phyloP scores from a whole-genome alignment of 345 rosid genomes.

The Populus ilicifolia region DNA sequence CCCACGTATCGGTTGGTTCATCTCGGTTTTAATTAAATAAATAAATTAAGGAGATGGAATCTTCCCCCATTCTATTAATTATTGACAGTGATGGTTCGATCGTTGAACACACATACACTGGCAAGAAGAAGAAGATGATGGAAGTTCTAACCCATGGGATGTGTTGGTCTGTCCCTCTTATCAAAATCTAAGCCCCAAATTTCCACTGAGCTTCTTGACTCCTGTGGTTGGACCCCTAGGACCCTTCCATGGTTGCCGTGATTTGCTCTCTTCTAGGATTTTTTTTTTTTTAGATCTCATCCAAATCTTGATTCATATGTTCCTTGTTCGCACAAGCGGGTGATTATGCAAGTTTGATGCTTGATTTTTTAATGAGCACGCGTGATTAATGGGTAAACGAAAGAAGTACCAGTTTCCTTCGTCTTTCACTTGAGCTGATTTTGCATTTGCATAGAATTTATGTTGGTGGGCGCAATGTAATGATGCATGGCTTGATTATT shows the following conservation, averaged over 20 bases:
- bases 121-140: no score
- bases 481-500: not conserved
- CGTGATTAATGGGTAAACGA: not conserved
- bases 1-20: no score
- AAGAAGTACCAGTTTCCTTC: not conserved
- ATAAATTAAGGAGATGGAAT: no score
- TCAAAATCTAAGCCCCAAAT: no score
- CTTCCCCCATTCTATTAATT: no score
- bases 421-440: not conserved
- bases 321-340: not conserved
- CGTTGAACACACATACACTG: no score
- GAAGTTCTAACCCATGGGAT: no score
- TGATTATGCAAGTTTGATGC: not conserved
- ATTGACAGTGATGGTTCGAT: no score
- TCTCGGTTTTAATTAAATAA: no score
- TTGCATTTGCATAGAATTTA: not conserved
- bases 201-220: no score
- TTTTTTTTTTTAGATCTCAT: not conserved
- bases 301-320: not conserved
- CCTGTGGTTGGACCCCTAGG: not conserved
- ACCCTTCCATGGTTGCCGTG: constrained; percentile 3
- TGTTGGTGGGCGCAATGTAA: not conserved
- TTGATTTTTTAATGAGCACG: not conserved
- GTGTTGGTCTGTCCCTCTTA: no score
- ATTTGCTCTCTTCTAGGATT: not conserved